Conservation (phyloP, 441 rosid species). For the Arabidopsis hybrid region DNA sequence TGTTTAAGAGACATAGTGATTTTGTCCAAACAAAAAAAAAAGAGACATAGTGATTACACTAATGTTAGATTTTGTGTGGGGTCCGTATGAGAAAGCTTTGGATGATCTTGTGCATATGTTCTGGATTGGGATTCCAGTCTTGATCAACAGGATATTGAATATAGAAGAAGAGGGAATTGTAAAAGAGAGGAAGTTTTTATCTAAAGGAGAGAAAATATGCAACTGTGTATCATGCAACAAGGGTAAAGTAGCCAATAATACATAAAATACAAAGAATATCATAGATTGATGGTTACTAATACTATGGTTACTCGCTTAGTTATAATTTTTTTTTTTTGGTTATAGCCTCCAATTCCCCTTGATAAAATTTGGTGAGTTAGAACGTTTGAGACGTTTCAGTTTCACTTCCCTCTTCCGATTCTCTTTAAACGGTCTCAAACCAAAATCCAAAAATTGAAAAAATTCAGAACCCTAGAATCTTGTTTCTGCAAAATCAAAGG, state of each 20-base stretch:
- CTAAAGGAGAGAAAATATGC: too few relatives aligned
- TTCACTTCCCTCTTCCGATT: slow-evolving; percentile 34
- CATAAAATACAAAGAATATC: too few relatives aligned
- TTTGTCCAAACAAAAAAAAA: too few relatives aligned
- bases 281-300: too few relatives aligned
- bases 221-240: too few relatives aligned
- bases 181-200: too few relatives aligned
- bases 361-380: slow-evolving; percentile 1
- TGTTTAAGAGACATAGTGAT: slow-evolving; percentile 87
- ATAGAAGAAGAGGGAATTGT: slow-evolving; percentile 77
- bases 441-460: slow-evolving; percentile 33
- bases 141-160: slow-evolving; percentile 87
- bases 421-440: slow-evolving; percentile 29
- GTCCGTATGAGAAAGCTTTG: slow-evolving; percentile 73
- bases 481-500: neutral
- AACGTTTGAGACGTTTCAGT: slow-evolving; percentile 11
- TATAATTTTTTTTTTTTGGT: too few relatives aligned
- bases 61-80: slow-evolving; percentile 87
- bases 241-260: too few relatives aligned
- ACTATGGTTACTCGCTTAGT: too few relatives aligned
- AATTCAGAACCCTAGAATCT: slow-evolving; percentile 41
- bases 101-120: slow-evolving; percentile 72
- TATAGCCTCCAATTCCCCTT: too few relatives aligned
- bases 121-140: slow-evolving; percentile 92
- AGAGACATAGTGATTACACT: slow-evolving; percentile 72